Base-by-base conservation (phyloP, 2,329 filamentous ascomycete species). In the Fusarium redolens region DNA sequence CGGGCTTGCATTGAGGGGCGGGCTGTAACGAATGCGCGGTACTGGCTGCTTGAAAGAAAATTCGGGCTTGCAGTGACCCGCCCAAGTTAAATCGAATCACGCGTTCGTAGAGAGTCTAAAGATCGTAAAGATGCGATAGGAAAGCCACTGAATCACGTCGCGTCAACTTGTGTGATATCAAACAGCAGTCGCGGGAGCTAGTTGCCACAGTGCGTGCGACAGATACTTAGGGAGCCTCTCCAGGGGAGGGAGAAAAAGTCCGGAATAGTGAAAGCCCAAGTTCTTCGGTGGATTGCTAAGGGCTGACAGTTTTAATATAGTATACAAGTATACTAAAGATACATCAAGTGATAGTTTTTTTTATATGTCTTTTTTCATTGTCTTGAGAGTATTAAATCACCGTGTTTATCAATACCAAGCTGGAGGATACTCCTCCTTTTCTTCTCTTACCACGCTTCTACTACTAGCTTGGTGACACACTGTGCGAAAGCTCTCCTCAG, bases 171-270 rank as follows among this genome's bases (percentile, higher is more conserved):
- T 59, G 66, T 41, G 63, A 65, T 75, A 70, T 70, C 69, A 68
- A 74, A 68, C 69, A 71, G 70, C 54, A 66, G 75, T 75, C 74
- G 77, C 73, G 75, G 70, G 44, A 77, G 69, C 76, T 73, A 69
- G 67, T 74, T 71, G 66, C 61, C 73, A 78, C 76, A 78, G 76
- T 78, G 76, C 76, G 74, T 74, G 75, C 73, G 74, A 78, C 74
- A 61, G 44, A 65, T 58, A 28, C 31, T 22, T 20, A 37, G n/a
- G 47, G 35, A 40, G 50, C 50, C 50, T 25, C 25, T 54, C 50
- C 35, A 41, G 50, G 50, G 50, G 25, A 41, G 18, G n/a, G 10
- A 41, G 13, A 54, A 40, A 40, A 40, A 30, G 50, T n/a, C 18
- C 22, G 35, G 50, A 54, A 40, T 40, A 20, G 18, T 54, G 28